These are phyloP conservation scores for Paramecium biaurelia DNA, from an alignment of 73 alveolate species.

Conservation along the genomic window DNA sequence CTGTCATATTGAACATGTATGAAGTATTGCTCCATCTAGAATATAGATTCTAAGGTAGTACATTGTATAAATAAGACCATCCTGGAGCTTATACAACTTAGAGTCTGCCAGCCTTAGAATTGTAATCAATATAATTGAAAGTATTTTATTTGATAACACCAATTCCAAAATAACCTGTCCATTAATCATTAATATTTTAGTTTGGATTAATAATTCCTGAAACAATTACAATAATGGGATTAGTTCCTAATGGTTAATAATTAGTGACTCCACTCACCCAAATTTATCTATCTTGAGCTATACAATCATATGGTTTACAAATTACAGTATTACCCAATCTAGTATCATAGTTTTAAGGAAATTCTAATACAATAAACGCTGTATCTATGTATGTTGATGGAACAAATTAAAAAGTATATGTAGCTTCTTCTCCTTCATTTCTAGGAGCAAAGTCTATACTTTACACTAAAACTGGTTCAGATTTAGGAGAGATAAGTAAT, in stretches of 20 bases:
- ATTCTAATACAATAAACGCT: conserved; percentile 9
- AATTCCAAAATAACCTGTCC: conserved; percentile 62
- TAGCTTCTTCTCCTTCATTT: conserved; percentile 67
- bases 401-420: conserved; percentile 57
- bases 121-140: conserved; percentile 17
- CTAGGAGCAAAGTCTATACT: conserved; percentile 63
- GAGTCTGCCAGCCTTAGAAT: conserved; percentile 61
- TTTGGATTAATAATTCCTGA: conserved; percentile 64
- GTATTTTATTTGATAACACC: conserved; percentile 42
- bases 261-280: conserved; percentile 54
- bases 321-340: conserved; percentile 53
- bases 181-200: conserved; percentile 26
- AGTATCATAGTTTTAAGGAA: conserved; percentile 64
- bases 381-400: conserved; percentile 55
- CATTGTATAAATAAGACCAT: conserved; percentile 37
- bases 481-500: conserved; percentile 27
- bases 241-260: conserved; percentile 53
- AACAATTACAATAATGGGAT: conserved; percentile 49
- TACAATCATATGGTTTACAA: conserved; percentile 67
- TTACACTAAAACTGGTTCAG: conserved; percentile 31
- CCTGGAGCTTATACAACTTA: conserved; percentile 61
- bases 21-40: conserved; percentile 47
- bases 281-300: conserved; percentile 39
- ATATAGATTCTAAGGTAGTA: conserved; percentile 10
- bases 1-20: conserved; percentile 56